Conservation (phyloP, 371 early-diverging fungal genomes). For the Coemansia sp. region DNA sequence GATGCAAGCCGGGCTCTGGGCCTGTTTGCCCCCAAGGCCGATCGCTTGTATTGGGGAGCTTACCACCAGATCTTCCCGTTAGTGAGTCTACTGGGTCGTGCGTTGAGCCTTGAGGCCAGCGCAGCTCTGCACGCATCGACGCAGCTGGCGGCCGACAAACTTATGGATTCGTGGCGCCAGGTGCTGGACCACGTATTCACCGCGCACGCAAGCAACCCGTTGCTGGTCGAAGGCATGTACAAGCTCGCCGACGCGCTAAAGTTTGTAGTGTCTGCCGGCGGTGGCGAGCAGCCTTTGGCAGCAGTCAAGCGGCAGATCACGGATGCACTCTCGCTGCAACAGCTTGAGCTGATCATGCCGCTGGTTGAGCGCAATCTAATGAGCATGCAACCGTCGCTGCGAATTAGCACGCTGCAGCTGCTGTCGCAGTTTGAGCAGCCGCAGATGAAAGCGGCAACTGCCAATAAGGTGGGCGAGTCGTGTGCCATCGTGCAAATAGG, state of each 20-base stretch:
- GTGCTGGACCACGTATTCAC: conserved; percentile 16
- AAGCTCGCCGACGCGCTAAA: conserved; percentile 23
- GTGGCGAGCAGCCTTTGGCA: neutral
- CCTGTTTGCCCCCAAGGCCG: conserved; percentile 10
- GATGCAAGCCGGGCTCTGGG: conserved; percentile 30
- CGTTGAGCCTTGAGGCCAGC: conserved; percentile 18
- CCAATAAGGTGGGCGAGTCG: neutral
- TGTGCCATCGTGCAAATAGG: conserved; percentile 55
- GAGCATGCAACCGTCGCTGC: conserved; percentile 60
- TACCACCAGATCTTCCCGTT: conserved; percentile 34
- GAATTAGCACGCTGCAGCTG: conserved; percentile 73
- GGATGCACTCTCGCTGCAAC: conserved; percentile 26
- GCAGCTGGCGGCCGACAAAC: neutral
- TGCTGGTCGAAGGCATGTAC: conserved; percentile 25
- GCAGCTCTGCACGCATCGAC: conserved; percentile 15
- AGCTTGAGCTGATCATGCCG: conserved; percentile 56
- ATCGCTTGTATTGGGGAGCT: conserved; percentile 35
- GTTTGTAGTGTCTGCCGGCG: neutral
- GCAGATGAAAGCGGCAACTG: conserved; percentile 51
- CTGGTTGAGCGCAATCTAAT: conserved; percentile 61
- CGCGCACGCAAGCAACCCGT: conserved; percentile 22
- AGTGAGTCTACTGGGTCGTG: conserved; percentile 35
- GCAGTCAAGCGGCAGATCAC: conserved; percentile 7
- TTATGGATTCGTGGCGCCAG: conserved; percentile 24
- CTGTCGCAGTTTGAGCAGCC: conserved; percentile 68